Conservation (phyloP, 768 basidiomycete genomes). For the Boletus vermiculosoides region DNA sequence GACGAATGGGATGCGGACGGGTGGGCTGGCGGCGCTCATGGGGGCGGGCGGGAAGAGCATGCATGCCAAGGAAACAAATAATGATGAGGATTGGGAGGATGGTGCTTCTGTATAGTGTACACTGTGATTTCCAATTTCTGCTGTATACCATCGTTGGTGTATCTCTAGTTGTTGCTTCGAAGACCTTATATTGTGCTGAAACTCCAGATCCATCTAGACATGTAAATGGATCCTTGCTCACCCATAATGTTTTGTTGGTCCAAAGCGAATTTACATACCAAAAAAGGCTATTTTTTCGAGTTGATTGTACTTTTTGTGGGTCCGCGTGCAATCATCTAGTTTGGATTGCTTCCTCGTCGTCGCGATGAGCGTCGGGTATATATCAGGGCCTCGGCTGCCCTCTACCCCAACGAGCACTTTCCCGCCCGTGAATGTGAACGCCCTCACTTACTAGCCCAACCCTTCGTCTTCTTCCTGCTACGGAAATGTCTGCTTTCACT, state of each 20-base stretch:
- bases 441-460: neutral
- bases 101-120: conserved; percentile 21
- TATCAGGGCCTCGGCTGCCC: neutral
- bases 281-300: conserved; percentile 5
- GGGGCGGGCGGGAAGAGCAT: conserved; percentile 24
- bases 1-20: conserved; percentile 10
- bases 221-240: too few relatives aligned
- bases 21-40: conserved; percentile 25
- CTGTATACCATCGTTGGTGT: conserved; percentile 1
- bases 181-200: neutral
- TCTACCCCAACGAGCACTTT: neutral
- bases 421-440: neutral
- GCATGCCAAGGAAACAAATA: conserved; percentile 9
- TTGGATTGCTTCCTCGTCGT: neutral
- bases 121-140: neutral
- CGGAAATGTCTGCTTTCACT: conserved; percentile 2
- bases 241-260: neutral
- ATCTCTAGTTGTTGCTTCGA: conserved; percentile 4
- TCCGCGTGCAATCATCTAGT: neutral
- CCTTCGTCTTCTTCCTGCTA: neutral
- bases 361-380: conserved; percentile 3
- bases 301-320: neutral
- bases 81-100: conserved; percentile 35
- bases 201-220: neutral
- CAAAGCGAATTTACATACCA: neutral